Conservation (phyloP, 208 protist genomes). For the Strigomonas culicis region DNA sequence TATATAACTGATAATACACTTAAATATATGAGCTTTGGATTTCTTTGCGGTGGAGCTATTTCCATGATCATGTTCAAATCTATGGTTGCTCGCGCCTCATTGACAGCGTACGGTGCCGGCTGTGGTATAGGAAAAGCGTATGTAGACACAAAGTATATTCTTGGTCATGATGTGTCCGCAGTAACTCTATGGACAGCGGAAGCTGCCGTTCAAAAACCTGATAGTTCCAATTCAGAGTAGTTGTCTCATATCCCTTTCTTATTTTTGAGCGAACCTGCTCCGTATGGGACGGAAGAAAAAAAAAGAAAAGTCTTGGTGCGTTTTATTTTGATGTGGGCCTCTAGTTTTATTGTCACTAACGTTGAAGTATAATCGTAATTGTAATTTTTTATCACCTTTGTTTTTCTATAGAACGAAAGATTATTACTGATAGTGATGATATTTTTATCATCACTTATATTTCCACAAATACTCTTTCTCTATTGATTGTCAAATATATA, state of each 20-base stretch:
- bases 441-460: slow-evolving; percentile 5
- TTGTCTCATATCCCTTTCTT: neutral
- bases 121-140: slow-evolving; percentile 84
- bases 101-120: slow-evolving; percentile 64
- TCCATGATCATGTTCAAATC: slow-evolving; percentile 70
- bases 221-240: slow-evolving; percentile 7
- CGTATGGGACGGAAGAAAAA: neutral
- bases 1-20: slow-evolving; percentile 77
- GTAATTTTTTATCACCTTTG: too few relatives aligned
- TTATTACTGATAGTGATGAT: neutral
- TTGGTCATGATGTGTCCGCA: slow-evolving; percentile 75
- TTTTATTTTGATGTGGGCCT: neutral
- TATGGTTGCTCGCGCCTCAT: slow-evolving; percentile 38
- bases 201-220: slow-evolving; percentile 22
- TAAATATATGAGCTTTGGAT: slow-evolving; percentile 69
- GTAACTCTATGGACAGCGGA: slow-evolving; percentile 65
- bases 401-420: neutral
- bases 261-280: neutral
- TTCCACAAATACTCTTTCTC: slow-evolving; percentile 5
- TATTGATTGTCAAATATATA: neutral
- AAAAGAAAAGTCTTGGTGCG: neutral
- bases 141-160: slow-evolving; percentile 79
- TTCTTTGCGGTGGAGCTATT: slow-evolving; percentile 55
- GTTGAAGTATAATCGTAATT: too few relatives aligned
- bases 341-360: slow-evolving; percentile 8